A percentile compares a stretch with the other conserved stretches of the same genome.
phyloP scores from a whole-genome alignment of 352 stramenopile species.

The Phytophthora aleatoria region DNA sequence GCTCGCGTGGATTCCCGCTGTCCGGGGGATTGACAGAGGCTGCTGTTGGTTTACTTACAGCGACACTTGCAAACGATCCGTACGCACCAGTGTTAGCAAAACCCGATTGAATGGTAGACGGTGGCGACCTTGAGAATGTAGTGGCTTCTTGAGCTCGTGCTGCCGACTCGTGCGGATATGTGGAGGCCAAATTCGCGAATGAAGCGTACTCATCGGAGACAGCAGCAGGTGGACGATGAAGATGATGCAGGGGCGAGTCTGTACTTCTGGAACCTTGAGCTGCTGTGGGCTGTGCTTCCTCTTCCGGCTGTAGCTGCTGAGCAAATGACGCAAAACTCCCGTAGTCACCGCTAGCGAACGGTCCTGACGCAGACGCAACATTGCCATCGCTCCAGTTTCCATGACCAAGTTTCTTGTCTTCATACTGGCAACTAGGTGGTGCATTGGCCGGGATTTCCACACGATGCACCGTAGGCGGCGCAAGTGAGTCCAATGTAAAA shows the following conservation, averaged over 20 bases:
- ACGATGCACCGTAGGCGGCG: constrained; percentile 27
- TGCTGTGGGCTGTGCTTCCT: constrained; percentile 11
- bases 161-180: constrained; percentile 30
- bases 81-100: constrained; percentile 25
- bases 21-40: neutral
- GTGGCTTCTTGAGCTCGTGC: constrained; percentile 15
- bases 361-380: neutral
- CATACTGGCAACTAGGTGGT: neutral
- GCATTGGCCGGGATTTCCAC: constrained; percentile 4
- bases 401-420: constrained; percentile 3
- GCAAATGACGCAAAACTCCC: constrained; percentile 48
- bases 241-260: no score
- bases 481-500: constrained; percentile 50
- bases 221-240: neutral
- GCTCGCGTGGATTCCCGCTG: neutral
- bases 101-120: constrained; percentile 2
- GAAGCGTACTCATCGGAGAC: constrained; percentile 29
- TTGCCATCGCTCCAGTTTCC: neutral
- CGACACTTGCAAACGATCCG: constrained; percentile 35
- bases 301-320: constrained; percentile 18
- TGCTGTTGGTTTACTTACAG: constrained; percentile 28
- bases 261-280: neutral
- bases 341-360: constrained; percentile 39
- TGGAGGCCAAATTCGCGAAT: constrained; percentile 31
- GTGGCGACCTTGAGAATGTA: constrained; percentile 25